phyloP scores from a whole-genome alignment of 2,329 filamentous ascomycete species.

The Clarireedia paspali region DNA sequence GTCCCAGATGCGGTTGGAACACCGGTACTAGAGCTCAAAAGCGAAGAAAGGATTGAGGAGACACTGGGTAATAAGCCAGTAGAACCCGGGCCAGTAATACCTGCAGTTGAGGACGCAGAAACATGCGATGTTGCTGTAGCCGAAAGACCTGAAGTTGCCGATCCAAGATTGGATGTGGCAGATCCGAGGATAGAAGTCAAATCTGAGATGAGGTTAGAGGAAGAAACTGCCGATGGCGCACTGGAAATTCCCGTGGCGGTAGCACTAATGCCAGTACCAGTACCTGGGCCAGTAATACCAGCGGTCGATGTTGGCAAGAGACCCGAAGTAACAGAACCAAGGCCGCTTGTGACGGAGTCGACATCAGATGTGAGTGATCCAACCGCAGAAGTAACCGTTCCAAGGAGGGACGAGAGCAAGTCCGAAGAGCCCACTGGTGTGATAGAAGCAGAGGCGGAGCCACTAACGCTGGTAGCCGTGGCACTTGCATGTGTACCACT shows the following conservation, averaged over 20 bases:
- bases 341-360: neutral
- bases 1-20: neutral
- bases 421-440: neutral
- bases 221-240: neutral
- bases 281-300: neutral
- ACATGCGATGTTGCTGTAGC: conserved; percentile 6
- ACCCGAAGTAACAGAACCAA: neutral
- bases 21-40: neutral
- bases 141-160: conserved; percentile 3
- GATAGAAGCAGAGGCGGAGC: neutral
- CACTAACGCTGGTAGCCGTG: neutral
- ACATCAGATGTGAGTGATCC: neutral
- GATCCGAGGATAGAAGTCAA: neutral
- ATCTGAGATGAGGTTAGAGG: neutral
- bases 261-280: neutral
- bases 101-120: conserved; percentile 2
- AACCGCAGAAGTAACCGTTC: neutral
- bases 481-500: neutral
- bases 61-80: neutral
- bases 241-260: no score
- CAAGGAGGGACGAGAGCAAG: neutral
- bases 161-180: neutral
- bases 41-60: neutral
- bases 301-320: neutral
- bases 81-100: conserved; percentile 2